Evolutionary conservation across 2,329 filamentous ascomycete genomes (phyloP), one percentile per base, ranked within the genome.

Genomic region (Aspergillus intermedius): DNA sequence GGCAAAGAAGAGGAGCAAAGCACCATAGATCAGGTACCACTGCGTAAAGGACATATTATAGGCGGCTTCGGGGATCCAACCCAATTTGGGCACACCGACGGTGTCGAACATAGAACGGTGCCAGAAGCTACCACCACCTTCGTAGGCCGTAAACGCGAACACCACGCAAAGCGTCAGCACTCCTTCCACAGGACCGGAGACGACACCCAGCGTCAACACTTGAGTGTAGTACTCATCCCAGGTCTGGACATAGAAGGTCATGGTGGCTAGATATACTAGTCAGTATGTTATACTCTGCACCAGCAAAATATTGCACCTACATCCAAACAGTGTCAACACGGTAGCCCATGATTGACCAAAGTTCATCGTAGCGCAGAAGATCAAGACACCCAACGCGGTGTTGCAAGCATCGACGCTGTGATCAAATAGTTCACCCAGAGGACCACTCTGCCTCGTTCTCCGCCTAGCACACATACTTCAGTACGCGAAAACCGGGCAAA

Each of bases 151-250:
- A 54, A 94, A 74, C 32, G 82, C 81, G 69, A 93, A 97, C 51
- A 98, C 83, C 48, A 80, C 66, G 60, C 88, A 85, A 17, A 98
- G 78, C 37, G 88, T 90, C 42, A 97, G 73, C 48, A 98, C 86
- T 45, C 93, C 93, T 72, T 98, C 93, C 34, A 98, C 93, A 3
- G 93, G 93, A 0, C 93, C 93, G 55, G 91, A 96, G 57, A 98
- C 79, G 54, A 97, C 75, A 50, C 93, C 93, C 5, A 98, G 81
- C 1, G 90, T 96, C 43, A 98, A 80, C 3, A 91, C 93, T 70
- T 96, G 91, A 45, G 93, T 98, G 73, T 97, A 91, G 73, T 97
- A 98, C 69, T 97, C 93, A 65, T 98, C 93, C 93, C 93, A 98
- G 30, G 93, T 97, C 69, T 97, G 93, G 39, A 97, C 86, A 69